A percentile compares a stretch with the other conserved stretches of the same genome.
These are phyloP conservation scores for Capsicum baccatum DNA, from an alignment of 257 asterid genomes.

Conservation along the genomic window DNA sequence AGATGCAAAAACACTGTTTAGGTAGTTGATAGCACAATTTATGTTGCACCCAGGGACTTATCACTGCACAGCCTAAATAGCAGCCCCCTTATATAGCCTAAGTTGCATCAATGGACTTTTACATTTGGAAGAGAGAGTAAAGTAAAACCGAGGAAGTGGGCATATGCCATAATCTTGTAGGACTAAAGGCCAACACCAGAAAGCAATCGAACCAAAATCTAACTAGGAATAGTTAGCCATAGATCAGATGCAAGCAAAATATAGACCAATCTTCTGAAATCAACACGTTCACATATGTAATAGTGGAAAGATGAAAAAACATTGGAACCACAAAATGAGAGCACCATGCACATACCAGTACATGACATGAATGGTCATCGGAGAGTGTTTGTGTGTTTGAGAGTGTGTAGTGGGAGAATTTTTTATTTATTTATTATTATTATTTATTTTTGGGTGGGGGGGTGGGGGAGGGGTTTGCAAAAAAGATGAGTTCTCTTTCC, in stretches of 20 bases:
- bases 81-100: not conserved
- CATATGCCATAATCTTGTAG: not conserved
- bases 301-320: not conserved
- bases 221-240: not conserved
- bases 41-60: not conserved
- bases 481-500: not conserved
- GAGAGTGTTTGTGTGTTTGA: not conserved
- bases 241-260: constrained; percentile 3
- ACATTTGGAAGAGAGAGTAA: constrained; percentile 8
- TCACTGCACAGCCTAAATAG: constrained; percentile 7
- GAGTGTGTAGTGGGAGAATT: not conserved
- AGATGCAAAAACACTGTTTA: not conserved
- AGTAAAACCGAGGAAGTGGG: not conserved
- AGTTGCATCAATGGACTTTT: not conserved
- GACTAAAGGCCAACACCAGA: not conserved
- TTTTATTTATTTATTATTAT: too few species aligned
- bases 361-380: not conserved
- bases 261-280: not conserved
- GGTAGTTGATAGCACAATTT: constrained; percentile 13
- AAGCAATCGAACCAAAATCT: not conserved
- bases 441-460: too few species aligned
- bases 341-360: not conserved
- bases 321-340: not conserved
- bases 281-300: not conserved
- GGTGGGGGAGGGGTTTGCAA: not conserved